Evolutionary conservation across 2,329 filamentous ascomycete species (phyloP).

Genomic region (Botrytis byssoidea): DNA sequence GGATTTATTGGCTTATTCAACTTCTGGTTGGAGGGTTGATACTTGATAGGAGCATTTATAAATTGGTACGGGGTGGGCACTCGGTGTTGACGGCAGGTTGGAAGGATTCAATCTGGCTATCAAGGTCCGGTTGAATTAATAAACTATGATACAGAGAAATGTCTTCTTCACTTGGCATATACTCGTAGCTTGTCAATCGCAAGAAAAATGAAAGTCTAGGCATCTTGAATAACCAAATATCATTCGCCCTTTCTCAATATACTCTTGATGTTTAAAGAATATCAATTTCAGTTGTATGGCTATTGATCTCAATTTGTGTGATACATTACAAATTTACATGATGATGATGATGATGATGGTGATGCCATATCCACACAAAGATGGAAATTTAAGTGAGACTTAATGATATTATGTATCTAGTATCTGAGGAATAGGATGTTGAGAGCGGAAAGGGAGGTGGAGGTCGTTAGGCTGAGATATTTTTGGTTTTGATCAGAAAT

Average conservation of each 20-base stretch:
- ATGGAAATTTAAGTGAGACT: background rate
- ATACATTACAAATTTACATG: too few relatives aligned
- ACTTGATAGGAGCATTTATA: too few relatives aligned
- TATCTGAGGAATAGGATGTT: background rate
- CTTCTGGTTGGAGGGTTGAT: background rate
- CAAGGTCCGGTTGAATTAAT: too few relatives aligned
- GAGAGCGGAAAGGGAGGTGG: background rate
- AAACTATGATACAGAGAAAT: background rate
- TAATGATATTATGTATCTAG: background rate
- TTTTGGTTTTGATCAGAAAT: too few relatives aligned
- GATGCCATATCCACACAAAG: background rate
- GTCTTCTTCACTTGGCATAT: background rate
- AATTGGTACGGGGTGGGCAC: too few relatives aligned
- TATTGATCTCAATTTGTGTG: background rate
- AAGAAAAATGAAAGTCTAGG: too few relatives aligned
- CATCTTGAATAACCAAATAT: too few relatives aligned
- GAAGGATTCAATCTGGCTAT: too few relatives aligned
- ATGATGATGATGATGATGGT: too few relatives aligned
- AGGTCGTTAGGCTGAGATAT: too few relatives aligned
- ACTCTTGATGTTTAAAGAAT: background rate
- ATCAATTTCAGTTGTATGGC: background rate
- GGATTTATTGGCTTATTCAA: background rate
- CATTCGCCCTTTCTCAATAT: fast-evolving
- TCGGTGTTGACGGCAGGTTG: too few relatives aligned
- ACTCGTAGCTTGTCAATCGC: too few relatives aligned